A percentile compares a stretch with the other conserved stretches of the same genome.
Evolutionary conservation across 176 grass and related monocot species (phyloP).

Genomic region (Musa beccarii): DNA sequence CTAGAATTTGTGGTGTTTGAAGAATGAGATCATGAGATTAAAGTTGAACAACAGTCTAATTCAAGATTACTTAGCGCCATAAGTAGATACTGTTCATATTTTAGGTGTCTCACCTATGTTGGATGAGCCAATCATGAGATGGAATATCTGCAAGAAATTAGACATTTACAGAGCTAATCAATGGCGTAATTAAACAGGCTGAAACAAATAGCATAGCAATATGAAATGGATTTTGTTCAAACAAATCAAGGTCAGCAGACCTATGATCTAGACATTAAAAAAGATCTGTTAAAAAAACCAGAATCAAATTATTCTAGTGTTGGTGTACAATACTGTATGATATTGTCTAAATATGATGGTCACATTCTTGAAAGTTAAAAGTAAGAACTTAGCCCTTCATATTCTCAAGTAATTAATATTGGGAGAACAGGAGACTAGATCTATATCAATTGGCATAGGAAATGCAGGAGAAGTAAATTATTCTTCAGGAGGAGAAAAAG

Average conservation of each 20-base stretch:
- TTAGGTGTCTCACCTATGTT: constrained; percentile 62
- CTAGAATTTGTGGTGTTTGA: neutral
- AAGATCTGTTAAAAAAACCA: neutral
- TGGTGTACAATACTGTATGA: too few species aligned
- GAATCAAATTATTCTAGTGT: too few species aligned
- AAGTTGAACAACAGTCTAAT: neutral
- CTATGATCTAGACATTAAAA: neutral
- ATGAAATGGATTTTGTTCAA: neutral
- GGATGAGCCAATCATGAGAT: constrained; percentile 89
- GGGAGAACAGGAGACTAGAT: too few species aligned
- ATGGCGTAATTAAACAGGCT: constrained; percentile 19
- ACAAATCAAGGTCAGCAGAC: neutral
- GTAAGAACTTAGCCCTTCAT: too few species aligned
- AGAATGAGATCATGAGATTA: neutral
- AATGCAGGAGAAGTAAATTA: too few species aligned
- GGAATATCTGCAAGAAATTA: constrained; percentile 93
- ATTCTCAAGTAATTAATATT: too few species aligned
- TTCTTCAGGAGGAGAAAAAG: too few species aligned
- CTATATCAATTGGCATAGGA: too few species aligned
- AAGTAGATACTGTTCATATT: neutral
- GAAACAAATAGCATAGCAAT: neutral
- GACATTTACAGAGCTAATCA: constrained; percentile 3
- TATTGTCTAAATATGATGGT: too few species aligned
- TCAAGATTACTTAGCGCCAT: neutral
- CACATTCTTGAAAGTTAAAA: too few species aligned